Evolutionary conservation across 345 rosid species (phyloP).

Genomic region (Lepidium africanum): DNA sequence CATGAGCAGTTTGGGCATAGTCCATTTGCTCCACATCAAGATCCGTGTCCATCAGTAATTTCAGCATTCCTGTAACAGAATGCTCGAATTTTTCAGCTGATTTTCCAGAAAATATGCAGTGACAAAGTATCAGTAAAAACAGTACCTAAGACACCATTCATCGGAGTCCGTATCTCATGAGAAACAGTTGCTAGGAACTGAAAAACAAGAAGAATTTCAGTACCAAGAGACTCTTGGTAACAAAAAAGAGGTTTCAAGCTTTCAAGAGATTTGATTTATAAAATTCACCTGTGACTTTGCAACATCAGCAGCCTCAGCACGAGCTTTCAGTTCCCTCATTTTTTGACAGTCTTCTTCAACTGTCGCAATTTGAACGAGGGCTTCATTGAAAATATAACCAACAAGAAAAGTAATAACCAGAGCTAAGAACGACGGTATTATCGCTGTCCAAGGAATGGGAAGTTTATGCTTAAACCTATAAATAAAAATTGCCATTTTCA

Average conservation of each 20-base stretch:
- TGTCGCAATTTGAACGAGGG: constrained; percentile 60
- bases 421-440: constrained; percentile 49
- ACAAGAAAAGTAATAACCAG: constrained; percentile 67
- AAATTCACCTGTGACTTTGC: constrained; percentile 75
- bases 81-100: not conserved
- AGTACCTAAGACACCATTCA: constrained; percentile 64
- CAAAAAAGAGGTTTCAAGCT: not conserved
- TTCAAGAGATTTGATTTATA: not conserved
- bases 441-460: constrained; percentile 74
- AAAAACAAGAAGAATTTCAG: constrained; percentile 22
- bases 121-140: not conserved
- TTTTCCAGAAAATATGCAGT: not conserved
- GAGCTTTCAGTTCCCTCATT: constrained; percentile 82
- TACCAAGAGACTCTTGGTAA: not conserved
- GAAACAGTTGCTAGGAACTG: constrained; percentile 98
- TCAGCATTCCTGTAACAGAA: constrained; percentile 70
- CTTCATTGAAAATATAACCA: constrained; percentile 67
- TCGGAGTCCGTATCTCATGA: constrained; percentile 95
- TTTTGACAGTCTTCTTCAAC: constrained; percentile 67
- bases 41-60: constrained; percentile 85
- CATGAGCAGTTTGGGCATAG: constrained; percentile 81
- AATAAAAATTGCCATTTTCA: not conserved
- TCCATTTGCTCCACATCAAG: constrained; percentile 76
- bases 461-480: constrained; percentile 76
- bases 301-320: constrained; percentile 97